phyloP scores from a whole-genome alignment of 1,284 basidiomycete genomes.

The Rugosomyces carneus region DNA sequence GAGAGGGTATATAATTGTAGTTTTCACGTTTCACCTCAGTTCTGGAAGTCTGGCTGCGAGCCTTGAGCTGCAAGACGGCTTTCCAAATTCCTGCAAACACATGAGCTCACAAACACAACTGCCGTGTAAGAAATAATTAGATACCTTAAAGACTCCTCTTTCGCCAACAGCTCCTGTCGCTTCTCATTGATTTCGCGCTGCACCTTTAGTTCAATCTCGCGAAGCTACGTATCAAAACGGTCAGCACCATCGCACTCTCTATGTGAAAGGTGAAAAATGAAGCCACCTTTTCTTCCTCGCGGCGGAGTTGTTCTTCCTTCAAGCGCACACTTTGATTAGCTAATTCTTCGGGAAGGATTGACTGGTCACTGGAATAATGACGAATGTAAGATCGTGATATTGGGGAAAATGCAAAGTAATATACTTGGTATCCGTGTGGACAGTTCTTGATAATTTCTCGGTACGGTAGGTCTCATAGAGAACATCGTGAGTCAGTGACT shows the following conservation, averaged over 20 bases:
- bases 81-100: constrained; percentile 68
- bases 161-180: constrained; percentile 92
- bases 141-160: constrained; percentile 84
- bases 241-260: constrained; percentile 2
- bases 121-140: neutral
- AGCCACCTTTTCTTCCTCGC: constrained; percentile 92
- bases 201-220: constrained; percentile 97
- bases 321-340: constrained; percentile 94
- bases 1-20: constrained; percentile 17
- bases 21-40: constrained; percentile 27
- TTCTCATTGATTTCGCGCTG: constrained; percentile 99
- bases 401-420: constrained; percentile 22
- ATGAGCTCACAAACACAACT: neutral
- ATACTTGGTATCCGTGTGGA: constrained; percentile 79
- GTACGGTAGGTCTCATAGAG: constrained; percentile 96
- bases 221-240: constrained; percentile 47
- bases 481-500: constrained; percentile 93
- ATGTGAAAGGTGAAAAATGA: neutral
- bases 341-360: constrained; percentile 91
- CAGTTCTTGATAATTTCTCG: constrained; percentile 93
- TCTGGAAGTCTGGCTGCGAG: constrained; percentile 57
- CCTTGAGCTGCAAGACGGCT: constrained; percentile 85
- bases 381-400: constrained; percentile 12
- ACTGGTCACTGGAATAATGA: constrained; percentile 58
- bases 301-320: constrained; percentile 97